Conservation (phyloP, 805 yeast species). For the Lipomyces orientalis region DNA sequence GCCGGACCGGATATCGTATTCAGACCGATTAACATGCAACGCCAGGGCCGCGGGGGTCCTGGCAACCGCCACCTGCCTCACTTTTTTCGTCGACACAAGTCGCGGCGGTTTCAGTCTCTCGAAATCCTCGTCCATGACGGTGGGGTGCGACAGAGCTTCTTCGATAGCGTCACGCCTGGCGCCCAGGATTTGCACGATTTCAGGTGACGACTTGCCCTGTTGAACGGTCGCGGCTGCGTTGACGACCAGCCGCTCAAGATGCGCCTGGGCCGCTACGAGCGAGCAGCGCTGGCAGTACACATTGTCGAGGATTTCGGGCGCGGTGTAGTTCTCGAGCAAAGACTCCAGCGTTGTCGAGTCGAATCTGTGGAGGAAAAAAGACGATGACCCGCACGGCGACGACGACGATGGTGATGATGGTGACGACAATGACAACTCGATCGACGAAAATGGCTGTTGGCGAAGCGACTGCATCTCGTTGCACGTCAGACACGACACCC, state of each 20-base stretch:
- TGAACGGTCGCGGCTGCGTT: conserved; percentile 12
- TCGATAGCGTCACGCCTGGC: conserved; percentile 57
- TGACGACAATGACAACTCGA: conserved; percentile 42
- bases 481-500: conserved; percentile 88
- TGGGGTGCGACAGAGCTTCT: conserved; percentile 63
- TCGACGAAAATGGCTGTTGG: conserved; percentile 65
- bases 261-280: conserved; percentile 49
- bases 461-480: conserved; percentile 95
- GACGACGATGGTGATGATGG: background rate
- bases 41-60: conserved; percentile 84
- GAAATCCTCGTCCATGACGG: conserved; percentile 80
- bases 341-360: conserved; percentile 20
- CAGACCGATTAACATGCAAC: conserved; percentile 90
- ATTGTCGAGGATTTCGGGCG: conserved; percentile 86
- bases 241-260: conserved; percentile 38
- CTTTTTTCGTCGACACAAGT: conserved; percentile 70
- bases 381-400: background rate
- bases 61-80: conserved; percentile 79
- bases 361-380: conserved; percentile 9
- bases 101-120: conserved; percentile 65
- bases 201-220: conserved; percentile 4
- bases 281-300: conserved; percentile 97
- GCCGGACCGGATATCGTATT: conserved; percentile 85
- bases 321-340: conserved; percentile 65
- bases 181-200: conserved; percentile 45